Percentiles rank a stretch among this genome's conserved stretches.
Conservation (phyloP, 768 basidiomycete species). For the Podaxis sp. region DNA sequence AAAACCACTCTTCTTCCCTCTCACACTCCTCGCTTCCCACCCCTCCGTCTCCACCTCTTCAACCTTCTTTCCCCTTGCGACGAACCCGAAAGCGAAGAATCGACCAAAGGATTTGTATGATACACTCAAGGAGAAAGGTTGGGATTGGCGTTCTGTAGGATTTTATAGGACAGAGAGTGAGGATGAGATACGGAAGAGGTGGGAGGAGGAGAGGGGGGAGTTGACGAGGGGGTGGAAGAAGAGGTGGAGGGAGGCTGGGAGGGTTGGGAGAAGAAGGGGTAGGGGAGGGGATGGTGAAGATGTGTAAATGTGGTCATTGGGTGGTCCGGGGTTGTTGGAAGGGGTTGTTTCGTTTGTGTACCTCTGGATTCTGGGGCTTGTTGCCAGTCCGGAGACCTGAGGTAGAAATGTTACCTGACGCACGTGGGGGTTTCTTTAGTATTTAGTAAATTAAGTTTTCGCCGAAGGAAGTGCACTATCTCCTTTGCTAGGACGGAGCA, state of each 20-base stretch:
- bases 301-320: not conserved
- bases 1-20: conserved; percentile 66
- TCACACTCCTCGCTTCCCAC: conserved; percentile 16
- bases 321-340: too few species aligned
- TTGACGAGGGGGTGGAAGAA: conserved; percentile 80
- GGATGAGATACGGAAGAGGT: conserved; percentile 62
- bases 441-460: too few species aligned
- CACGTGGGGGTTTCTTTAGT: too few species aligned
- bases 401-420: too few species aligned
- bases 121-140: conserved; percentile 46
- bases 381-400: too few species aligned
- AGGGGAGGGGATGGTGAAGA: conserved; percentile 37
- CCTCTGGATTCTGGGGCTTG: too few species aligned
- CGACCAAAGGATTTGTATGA: conserved; percentile 49
- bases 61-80: not conserved
- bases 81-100: conserved; percentile 25
- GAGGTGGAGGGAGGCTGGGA: conserved; percentile 72
- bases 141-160: conserved; percentile 43
- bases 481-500: not conserved
- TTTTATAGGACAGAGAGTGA: conserved; percentile 53
- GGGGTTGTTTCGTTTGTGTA: too few species aligned
- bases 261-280: conserved; percentile 55
- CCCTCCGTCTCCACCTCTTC: not conserved
- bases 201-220: conserved; percentile 69
- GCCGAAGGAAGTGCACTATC: too few species aligned